Evolutionary conservation across 148 eudicot species (phyloP).

Genomic region (Vaccinium macrocarpon): DNA sequence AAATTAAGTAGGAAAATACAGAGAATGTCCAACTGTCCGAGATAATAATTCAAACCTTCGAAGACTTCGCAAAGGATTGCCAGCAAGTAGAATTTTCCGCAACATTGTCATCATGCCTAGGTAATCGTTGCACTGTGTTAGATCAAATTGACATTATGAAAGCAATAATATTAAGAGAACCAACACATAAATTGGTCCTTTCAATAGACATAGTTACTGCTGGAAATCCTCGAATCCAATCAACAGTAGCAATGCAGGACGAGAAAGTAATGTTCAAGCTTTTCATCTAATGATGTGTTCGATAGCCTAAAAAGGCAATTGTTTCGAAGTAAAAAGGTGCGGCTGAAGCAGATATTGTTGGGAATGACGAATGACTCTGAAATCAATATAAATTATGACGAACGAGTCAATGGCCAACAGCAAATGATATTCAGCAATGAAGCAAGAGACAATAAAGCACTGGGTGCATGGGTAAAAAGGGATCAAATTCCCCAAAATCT

Average conservation of each 20-base stretch:
- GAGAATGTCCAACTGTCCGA: slow-evolving; percentile 12
- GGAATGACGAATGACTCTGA: background rate
- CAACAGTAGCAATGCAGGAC: background rate
- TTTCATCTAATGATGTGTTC: background rate
- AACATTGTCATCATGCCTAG: slow-evolving; percentile 84
- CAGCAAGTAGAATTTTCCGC: slow-evolving; percentile 82
- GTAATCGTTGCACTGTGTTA: slow-evolving; percentile 16
- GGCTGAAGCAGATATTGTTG: background rate
- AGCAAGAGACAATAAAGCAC: background rate
- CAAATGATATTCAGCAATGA: background rate
- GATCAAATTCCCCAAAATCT: background rate
- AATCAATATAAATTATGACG: background rate
- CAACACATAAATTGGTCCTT: background rate
- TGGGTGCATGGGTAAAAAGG: background rate
- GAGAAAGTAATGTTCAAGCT: background rate
- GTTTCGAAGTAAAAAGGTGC: background rate
- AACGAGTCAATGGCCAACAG: background rate
- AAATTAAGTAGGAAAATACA: slow-evolving; percentile 7
- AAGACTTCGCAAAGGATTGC: slow-evolving; percentile 90
- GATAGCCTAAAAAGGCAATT: background rate
- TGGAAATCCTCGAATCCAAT: background rate
- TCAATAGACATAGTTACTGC: background rate
- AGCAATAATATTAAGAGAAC: background rate
- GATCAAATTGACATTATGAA: slow-evolving; percentile 13
- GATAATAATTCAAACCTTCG: slow-evolving; percentile 54